Base-by-base conservation (phyloP, 176 grass and related monocot genomes). In the Oryza glumipatula region DNA sequence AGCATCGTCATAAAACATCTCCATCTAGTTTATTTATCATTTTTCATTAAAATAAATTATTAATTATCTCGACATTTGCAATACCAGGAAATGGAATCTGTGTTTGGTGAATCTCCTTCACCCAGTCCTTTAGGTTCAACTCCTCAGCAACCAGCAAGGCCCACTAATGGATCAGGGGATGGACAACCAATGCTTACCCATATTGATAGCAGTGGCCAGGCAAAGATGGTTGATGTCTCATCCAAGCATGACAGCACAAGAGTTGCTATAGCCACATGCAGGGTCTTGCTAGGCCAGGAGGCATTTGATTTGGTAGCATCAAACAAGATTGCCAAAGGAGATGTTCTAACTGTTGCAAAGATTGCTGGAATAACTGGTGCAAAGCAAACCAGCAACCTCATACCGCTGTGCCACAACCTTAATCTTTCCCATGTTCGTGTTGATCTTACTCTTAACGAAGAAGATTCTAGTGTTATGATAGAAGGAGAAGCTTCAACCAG, bases 301-400 rank as follows among this genome's bases (percentile, higher is more conserved):
- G 96, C 90, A 19, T 99, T 92, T 77, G 43, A 93, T 48, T 89
- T 99, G 69, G 96, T 99, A 66, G 85, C 96, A 54, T 96, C 96
- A 44, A 96, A 99, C 43, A 89, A 99, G 82, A 96, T 94, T 77
- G 86, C 91, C 3, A 99, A 99, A 96, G 96, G 93, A 68, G 91
- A 96, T 86, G 96, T 94, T 2, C 87, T 99, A 84, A 96, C 84
- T 79, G 96, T 96, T 78, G 96, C 96, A 66, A 96, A 99, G 83
- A 89, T 99, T 80, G 89, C 91, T 69, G 96, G 96, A 87, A 99
- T 99, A 73, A 96, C 80, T 85, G 96, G 96, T 61, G 96, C 96
- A 33, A 99, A 99, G 74, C 94, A 92, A 84, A 99, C 96, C 32
- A 86, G 91, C 74, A 94, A 72, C 46, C 91, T 96, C 45, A 94